These are phyloP conservation scores for Hydrangea macrophylla DNA, from an alignment of 148 eudicot species.

Conservation along the genomic window DNA sequence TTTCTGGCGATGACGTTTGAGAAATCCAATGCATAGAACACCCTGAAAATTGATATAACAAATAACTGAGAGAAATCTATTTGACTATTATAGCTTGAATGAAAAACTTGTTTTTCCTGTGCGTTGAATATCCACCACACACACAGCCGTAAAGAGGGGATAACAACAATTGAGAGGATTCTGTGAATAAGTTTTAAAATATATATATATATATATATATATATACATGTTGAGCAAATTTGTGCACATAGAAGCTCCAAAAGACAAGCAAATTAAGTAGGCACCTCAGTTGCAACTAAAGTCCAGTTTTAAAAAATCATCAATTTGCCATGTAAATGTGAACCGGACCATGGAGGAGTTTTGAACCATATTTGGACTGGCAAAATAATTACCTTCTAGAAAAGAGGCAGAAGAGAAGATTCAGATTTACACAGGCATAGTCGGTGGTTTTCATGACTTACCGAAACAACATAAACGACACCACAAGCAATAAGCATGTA, in stretches of 20 bases:
- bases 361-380: too few species aligned
- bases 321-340: too few species aligned
- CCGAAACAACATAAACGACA: conserved; percentile 68
- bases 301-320: too few species aligned
- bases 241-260: not conserved
- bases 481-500: conserved; percentile 87
- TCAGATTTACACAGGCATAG: not conserved
- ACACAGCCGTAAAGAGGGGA: too few species aligned
- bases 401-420: too few species aligned
- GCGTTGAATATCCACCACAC: not conserved
- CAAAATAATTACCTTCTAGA: too few species aligned
- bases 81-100: not conserved
- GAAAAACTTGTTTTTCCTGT: not conserved
- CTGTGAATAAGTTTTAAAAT: not conserved
- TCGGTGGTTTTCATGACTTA: conserved; percentile 21
- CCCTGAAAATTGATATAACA: conserved; percentile 74
- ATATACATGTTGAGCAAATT: not conserved
- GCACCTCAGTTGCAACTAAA: too few species aligned
- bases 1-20: conserved; percentile 80
- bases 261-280: too few species aligned
- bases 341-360: too few species aligned
- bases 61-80: too few species aligned
- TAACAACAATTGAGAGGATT: too few species aligned
- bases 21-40: conserved; percentile 72
- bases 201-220: too few species aligned